Evolutionary conservation across 768 basidiomycete species (phyloP).

Genomic region (Omphalotus guepiniiformis): DNA sequence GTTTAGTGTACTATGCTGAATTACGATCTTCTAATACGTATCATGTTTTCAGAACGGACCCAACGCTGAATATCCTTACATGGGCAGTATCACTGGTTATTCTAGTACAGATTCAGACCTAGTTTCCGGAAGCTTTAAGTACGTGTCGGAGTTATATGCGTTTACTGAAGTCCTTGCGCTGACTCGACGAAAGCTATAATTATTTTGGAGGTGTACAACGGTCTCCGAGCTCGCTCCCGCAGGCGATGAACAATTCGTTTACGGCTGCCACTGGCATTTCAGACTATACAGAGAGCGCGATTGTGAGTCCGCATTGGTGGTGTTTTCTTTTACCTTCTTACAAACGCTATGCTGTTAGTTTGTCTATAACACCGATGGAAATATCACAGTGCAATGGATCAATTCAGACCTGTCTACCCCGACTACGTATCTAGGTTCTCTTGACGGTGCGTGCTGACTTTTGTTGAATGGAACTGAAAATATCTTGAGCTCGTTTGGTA

Average conservation of each 20-base stretch:
- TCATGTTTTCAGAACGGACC: neutral
- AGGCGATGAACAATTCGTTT: neutral
- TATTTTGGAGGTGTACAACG: neutral
- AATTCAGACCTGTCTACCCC: neutral
- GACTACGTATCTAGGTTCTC: neutral
- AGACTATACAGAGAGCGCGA: neutral
- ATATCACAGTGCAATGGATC: neutral
- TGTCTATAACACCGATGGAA: neutral
- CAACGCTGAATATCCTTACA: neutral
- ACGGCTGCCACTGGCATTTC: neutral
- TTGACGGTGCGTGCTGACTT: neutral
- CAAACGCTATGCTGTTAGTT: neutral
- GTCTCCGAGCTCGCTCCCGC: neutral
- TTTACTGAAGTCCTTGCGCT: too few species aligned
- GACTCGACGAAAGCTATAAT: constrained; percentile 1
- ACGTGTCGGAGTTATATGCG: neutral
- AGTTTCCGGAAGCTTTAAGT: neutral
- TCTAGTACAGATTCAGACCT: neutral
- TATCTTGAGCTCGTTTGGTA: neutral
- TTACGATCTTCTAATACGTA: neutral
- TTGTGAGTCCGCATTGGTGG: neutral
- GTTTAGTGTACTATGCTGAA: neutral
- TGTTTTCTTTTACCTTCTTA: neutral
- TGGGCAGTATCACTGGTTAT: constrained; percentile 1
- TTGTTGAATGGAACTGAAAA: neutral